A percentile compares a stretch with the other conserved stretches of the same genome.
Evolutionary conservation across 1,284 basidiomycete genomes (phyloP).

Genomic region (Tilletia setariae): DNA sequence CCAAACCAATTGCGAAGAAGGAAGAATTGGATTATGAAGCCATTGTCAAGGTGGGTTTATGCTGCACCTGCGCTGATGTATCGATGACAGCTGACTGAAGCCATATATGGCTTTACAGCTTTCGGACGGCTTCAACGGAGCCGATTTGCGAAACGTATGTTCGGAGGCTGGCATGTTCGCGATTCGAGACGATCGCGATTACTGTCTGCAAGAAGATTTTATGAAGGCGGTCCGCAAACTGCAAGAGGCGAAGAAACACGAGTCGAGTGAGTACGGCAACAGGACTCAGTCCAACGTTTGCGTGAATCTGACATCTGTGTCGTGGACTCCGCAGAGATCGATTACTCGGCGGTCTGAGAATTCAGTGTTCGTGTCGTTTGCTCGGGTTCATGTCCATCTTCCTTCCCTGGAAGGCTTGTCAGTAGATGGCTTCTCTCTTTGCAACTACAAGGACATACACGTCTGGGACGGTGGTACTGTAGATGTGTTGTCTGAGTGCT

Average conservation of each 20-base stretch:
- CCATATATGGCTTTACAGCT: too few relatives aligned
- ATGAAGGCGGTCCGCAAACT: conserved; percentile 98
- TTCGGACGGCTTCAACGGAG: conserved; percentile 53
- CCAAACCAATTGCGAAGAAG: conserved; percentile 83
- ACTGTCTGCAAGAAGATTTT: conserved; percentile 74
- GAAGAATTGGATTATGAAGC: conserved; percentile 81
- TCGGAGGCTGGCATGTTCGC: conserved; percentile 99
- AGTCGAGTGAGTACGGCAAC: conserved; percentile 28
- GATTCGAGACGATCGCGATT: conserved; percentile 75
- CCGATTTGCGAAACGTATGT: conserved; percentile 87
- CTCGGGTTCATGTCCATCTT: not conserved
- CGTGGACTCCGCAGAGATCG: conserved; percentile 8
- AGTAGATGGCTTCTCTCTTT: too few relatives aligned
- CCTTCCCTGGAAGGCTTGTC: too few relatives aligned
- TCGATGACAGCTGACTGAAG: too few relatives aligned
- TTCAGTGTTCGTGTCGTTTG: not conserved
- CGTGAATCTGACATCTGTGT: not conserved
- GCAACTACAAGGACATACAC: too few relatives aligned
- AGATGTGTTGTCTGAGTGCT: too few relatives aligned
- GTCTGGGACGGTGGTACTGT: too few relatives aligned
- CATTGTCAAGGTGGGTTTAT: conserved; percentile 58
- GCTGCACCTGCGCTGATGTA: too few relatives aligned
- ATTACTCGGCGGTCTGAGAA: conserved; percentile 9
- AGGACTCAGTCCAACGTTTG: not conserved
- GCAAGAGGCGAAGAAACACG: conserved; percentile 63